phyloP scores from a whole-genome alignment of 176 grass and related monocot species.

The Oropetium thomaeum region DNA sequence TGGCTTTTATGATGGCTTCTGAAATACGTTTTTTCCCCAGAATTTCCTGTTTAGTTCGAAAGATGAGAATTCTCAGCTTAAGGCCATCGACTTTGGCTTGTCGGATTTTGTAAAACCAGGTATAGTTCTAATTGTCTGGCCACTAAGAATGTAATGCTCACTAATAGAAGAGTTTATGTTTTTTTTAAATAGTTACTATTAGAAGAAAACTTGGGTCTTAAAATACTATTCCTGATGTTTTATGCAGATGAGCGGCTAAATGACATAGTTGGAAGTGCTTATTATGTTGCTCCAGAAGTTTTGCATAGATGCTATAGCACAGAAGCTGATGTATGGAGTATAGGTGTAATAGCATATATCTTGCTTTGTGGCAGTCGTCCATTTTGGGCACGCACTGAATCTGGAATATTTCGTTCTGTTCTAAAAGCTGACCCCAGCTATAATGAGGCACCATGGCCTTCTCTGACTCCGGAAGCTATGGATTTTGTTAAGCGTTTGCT shows the following conservation, averaged over 20 bases:
- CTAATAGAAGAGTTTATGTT: no score
- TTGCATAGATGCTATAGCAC: slow-evolving; percentile 78
- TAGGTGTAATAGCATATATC: slow-evolving; percentile 86
- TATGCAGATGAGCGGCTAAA: slow-evolving; percentile 76
- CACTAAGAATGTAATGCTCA: no score
- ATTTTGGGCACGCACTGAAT: slow-evolving; percentile 85
- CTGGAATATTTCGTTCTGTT: slow-evolving; percentile 80
- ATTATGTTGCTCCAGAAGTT: slow-evolving; percentile 94
- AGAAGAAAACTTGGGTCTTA: neutral
- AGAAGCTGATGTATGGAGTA: slow-evolving; percentile 89
- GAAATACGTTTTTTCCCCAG: slow-evolving; percentile 36
- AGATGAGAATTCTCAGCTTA: slow-evolving; percentile 69
- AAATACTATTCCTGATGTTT: slow-evolving; percentile 15
- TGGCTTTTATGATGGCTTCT: slow-evolving; percentile 1
- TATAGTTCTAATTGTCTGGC: slow-evolving; percentile 28
- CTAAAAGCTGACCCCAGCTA: slow-evolving; percentile 82
- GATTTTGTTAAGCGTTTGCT: slow-evolving; percentile 81
- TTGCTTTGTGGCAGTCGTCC: slow-evolving; percentile 81
- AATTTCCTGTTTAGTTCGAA: slow-evolving; percentile 86
- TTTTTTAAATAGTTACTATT: no score
- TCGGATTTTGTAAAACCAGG: slow-evolving; percentile 91
- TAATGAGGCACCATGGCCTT: slow-evolving; percentile 71
- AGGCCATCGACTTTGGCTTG: slow-evolving; percentile 82
- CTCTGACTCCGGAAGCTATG: slow-evolving; percentile 65
- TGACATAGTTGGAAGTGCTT: slow-evolving; percentile 95